Evolutionary conservation across 2,329 filamentous ascomycete genomes (phyloP), one percentile per base, ranked within the genome.

Genomic region (Ceratocystis albifundus): DNA sequence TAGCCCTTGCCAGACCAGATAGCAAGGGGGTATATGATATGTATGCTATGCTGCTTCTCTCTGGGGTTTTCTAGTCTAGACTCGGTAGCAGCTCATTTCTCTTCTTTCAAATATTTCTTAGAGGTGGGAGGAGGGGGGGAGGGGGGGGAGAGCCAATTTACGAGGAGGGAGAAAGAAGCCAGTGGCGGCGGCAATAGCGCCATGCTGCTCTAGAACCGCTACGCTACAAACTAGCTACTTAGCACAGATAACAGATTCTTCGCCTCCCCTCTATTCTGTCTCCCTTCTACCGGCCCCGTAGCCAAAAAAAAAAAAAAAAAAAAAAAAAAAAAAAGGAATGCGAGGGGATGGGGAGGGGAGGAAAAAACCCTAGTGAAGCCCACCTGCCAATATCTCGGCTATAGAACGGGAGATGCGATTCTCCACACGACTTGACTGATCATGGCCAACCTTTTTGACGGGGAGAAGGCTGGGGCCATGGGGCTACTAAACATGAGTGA

Each of bases 361-460:
- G n/a, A 41, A 10, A 12, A 8, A 4, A 15, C 55, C 55, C 55
- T 36, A 59, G 55, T 20, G 15, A 59, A 32, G 30, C 25, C 28
- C 28, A 59, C 55, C 55, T 59, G 55, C 55, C 28, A 59, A 59
- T 59, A 59, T 59, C 55, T 59, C 55, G 55, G 55, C 17, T 59
- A 36, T 28, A 36, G 17, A 17, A 59, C 55, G 55, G 55, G 28
- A 59, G 55, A 59, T 36, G 55, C 20, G 55, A 20, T 59, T 32
- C 55, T 59, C 55, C 55, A 59, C 55, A 59, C 36, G 10, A 30
- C 22, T 57, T 57, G 53, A 2, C n/a, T n/a, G n/a, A n/a, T n/a
- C n/a, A n/a, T n/a, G n/a, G n/a, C 50, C 12, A 28, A 32, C 53
- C 30, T 28, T 28, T 30, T 28, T 30, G 53, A 20, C 7, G 7